Evolutionary conservation across 1,139 yeast genomes (phyloP), one percentile per base, ranked within the genome.

Genomic region (Pichia sp.): DNA sequence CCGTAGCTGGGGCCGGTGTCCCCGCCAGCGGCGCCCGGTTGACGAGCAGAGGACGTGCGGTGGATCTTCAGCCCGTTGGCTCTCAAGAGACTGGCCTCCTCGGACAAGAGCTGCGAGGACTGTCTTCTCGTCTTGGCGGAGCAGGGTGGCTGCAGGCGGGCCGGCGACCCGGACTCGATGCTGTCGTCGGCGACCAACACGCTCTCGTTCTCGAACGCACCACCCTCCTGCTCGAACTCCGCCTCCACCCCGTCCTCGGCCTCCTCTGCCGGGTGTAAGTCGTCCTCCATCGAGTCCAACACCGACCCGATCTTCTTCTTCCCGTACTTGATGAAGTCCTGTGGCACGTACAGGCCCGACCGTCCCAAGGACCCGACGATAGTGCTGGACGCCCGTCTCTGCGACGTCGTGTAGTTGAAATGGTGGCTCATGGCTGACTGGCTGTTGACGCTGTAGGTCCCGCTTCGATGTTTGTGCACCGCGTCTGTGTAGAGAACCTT

Each of bases 301-400:
- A 54, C 61, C 29, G 52, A 48, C 3, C 57, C 62, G 7, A 63
- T 53, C 30, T 57, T 59, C 5, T 53, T 48, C 29, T 57, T 54
- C 26, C 54, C 51, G 19, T 55, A 59, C 23, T 52, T 58, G 41
- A 67, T 63, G 61, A 80, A 80, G 65, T 81, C 85, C 30, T 75
- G 71, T 0, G 85, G 84, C 29, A 78, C 65, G 53, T 71, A 80
- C 8, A 81, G 67, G 0, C 84, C 84, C 8, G 79, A 77, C 60
- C 81, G 75, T 6, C 84, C 83, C 2, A 75, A 69, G 2, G 83
- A 77, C 0, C 83, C 84, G 54, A 73, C 79, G 0, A 79, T 79
- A 0, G 78, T 70, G 0, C 66, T 56, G 2, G 84, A 79, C 3
- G 81, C 82, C 56, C 84, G 68, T 61, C 84, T 70, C 60, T 77